Evolutionary conservation across 345 rosid genomes (phyloP), one percentile per base, ranked within the genome.

Genomic region (Populus davidiana): DNA sequence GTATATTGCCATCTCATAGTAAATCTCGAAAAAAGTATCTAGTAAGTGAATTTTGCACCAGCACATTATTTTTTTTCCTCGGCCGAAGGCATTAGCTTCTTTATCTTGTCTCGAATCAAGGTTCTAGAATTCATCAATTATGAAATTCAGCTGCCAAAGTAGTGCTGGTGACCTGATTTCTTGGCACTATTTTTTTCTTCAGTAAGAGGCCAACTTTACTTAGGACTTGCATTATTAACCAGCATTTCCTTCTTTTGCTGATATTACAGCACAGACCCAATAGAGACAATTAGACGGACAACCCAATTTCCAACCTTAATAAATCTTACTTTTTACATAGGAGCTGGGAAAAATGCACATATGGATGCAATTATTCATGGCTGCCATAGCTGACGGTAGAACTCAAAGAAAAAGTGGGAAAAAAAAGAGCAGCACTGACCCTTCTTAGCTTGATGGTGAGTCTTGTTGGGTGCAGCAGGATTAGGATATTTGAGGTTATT

Each of bases 401-500:
- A 6, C n/a, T 2, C n/a, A 14, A 33, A 17, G 38, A 33, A 31
- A 25, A 65, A 65, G 5, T 17, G 6, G 6, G 23, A 33, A 25
- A 18, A 23, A 21, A 62, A 13, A 44, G 7, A 3, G 16, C 54
- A 73, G 12, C 8, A 17, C 77, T 16, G 56, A 90, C 90, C 92
- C 82, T 84, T 79, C 5, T 72, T 81, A 49, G 72, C 82, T 36
- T 65, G 33, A 8, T 82, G 54, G 31, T 62, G 77, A 78, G 82
- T 85, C 74, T 81, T 82, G 77, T 81, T 80, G 77, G 77, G 35
- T 56, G 31, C 31, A 52, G 92, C 47, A 75, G 80, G 27, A 75
- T 76, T 54, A 64, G 89, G 90, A 69, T 83, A 82, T 81, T 93
- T 92, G 75, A 92, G 96, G 68, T 87, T 82, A 50, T 87, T 87